Evolutionary conservation across 2,329 filamentous ascomycete species (phyloP).

Genomic region (Fusarium guadeloupense): DNA sequence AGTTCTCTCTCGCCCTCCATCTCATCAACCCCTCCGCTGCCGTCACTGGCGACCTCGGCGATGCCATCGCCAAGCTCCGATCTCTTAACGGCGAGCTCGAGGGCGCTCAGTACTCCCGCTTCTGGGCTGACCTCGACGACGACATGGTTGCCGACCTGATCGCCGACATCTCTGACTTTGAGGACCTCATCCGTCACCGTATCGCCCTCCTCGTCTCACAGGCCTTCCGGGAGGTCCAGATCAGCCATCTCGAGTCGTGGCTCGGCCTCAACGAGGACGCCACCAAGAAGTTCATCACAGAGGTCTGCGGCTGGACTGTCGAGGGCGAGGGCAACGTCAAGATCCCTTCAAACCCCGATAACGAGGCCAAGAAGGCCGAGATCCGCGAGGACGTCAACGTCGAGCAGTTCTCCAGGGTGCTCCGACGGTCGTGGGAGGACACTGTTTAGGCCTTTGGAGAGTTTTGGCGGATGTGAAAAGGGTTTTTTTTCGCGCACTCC

Average conservation of each 20-base stretch:
- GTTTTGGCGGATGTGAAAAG: slow-evolving; percentile 29
- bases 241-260: slow-evolving; percentile 77
- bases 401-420: slow-evolving; percentile 82
- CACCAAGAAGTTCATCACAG: slow-evolving; percentile 80
- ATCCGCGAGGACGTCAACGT: slow-evolving; percentile 95
- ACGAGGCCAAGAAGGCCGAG: slow-evolving; percentile 94
- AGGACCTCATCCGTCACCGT: slow-evolving; percentile 89
- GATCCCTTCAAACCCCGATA: slow-evolving; percentile 93
- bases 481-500: slow-evolving; percentile 33
- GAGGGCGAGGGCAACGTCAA: slow-evolving; percentile 72
- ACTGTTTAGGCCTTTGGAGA: slow-evolving; percentile 44
- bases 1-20: slow-evolving; percentile 93
- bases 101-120: slow-evolving; percentile 86
- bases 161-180: slow-evolving; percentile 93
- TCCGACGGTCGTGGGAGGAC: slow-evolving; percentile 88
- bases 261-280: slow-evolving; percentile 74
- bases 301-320: slow-evolving; percentile 88
- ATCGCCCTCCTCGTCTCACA: slow-evolving; percentile 90
- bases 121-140: slow-evolving; percentile 95
- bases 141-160: slow-evolving; percentile 96
- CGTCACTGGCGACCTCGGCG: slow-evolving; percentile 77
- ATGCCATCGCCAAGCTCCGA: slow-evolving; percentile 90
- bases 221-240: slow-evolving; percentile 76
- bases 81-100: slow-evolving; percentile 87
- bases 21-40: slow-evolving; percentile 85